These are phyloP conservation scores for Phytophthora fragariaefolia DNA, from an alignment of 352 stramenopile genomes.

Conservation along the genomic window DNA sequence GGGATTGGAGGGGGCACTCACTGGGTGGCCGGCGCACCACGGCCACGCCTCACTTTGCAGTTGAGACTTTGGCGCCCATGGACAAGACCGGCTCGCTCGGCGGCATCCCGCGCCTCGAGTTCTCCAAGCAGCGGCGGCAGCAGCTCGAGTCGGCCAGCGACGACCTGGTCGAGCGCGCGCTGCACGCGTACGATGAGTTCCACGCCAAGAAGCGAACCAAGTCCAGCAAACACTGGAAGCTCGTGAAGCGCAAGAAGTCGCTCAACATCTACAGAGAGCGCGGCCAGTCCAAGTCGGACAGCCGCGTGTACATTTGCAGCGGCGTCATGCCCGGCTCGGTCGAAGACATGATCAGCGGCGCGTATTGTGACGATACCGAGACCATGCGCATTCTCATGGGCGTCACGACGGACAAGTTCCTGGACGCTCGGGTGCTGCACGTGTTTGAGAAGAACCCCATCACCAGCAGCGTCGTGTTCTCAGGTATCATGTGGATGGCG, in stretches of 20 bases:
- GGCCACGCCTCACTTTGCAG: conserved; percentile 27
- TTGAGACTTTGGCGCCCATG: conserved; percentile 19
- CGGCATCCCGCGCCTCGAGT: conserved; percentile 45
- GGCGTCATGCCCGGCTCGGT: conserved; percentile 62
- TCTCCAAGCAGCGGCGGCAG: conserved; percentile 41
- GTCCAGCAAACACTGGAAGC: conserved; percentile 55
- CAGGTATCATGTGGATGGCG: conserved; percentile 70
- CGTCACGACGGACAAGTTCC: conserved; percentile 55
- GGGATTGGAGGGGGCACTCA: conserved; percentile 26
- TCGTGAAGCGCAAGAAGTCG: conserved; percentile 60
- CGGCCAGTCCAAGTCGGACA: conserved; percentile 19
- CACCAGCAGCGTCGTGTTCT: conserved; percentile 59
- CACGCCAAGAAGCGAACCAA: conserved; percentile 39
- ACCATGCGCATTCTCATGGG: conserved; percentile 52
- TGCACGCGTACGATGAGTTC: conserved; percentile 64
- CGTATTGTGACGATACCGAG: conserved; percentile 63
- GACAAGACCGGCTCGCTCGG: conserved; percentile 23
- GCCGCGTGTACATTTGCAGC: conserved; percentile 45
- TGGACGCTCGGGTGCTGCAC: conserved; percentile 63
- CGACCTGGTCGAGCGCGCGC: conserved; percentile 63
- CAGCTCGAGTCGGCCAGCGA: conserved; percentile 60
- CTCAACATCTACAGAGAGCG: conserved; percentile 65
- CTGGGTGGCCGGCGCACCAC: conserved; percentile 28
- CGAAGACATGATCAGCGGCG: conserved; percentile 59
- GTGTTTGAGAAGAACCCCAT: conserved; percentile 60